Evolutionary conservation across 495 filamentous ascomycete species (phyloP), one percentile per base, ranked within the genome.

Genomic region (Glutinoglossum americanum): DNA sequence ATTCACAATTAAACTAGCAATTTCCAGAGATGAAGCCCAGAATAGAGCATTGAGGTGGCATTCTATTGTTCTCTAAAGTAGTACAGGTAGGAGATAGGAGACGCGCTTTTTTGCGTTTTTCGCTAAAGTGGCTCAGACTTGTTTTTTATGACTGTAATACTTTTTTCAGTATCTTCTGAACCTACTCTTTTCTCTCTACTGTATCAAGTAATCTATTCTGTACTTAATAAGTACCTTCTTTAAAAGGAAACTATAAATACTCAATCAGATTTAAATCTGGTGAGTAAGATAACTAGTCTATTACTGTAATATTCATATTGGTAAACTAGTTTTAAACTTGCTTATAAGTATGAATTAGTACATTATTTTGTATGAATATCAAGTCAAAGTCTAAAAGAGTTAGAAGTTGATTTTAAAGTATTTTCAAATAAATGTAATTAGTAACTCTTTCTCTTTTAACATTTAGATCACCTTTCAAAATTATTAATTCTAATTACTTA

Each of bases 331-430:
- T 27, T n/a, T 39, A 5, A 15, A 58, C 45, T 11, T 51, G 17
- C 19, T 27, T 54, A 13, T 57, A n/a, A 27, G 15, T 60, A 37
- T 61, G 54, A 55, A 61, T 61, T 26, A 49, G 28, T 7, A 56
- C 58, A 57, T 61, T 61, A 55, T 60, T 44, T 47, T 61, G 57
- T 35, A 61, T 15, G 26, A 61, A 61, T 5, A 55, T 60, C 15
- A 54, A 25, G 11, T 28, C 26, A 32, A 56, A 47, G 8, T 59
- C 47, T 21, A 51, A 25, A 37, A 55, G 28, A 6, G n/a, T 28
- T 37, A 33, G n/a, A 48, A 55, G 19, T 26, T 55, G 4, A 21
- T 55, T 10, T 17, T 55, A 4, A 5, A 55, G 27, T 19, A 25
- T 19, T 10, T 37, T 5, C 27, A 55, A 55, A 49, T 55, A 55